phyloP scores from a whole-genome alignment of 2,329 filamentous ascomycete genomes.

The Aureobasidium mangrovei region DNA sequence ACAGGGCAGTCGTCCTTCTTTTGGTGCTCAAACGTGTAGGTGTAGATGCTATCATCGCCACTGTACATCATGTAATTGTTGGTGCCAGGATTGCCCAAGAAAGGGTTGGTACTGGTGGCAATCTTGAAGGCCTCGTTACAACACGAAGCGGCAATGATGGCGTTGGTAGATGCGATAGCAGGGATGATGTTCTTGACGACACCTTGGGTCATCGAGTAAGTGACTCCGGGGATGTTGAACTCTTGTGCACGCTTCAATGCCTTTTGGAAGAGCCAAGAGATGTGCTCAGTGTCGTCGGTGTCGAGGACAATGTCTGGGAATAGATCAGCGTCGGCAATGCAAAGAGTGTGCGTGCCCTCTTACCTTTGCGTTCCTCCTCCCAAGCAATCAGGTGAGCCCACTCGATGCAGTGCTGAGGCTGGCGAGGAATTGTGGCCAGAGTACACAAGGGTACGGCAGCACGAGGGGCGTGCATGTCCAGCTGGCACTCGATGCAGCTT shows the following conservation, averaged over 20 bases:
- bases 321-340: neutral
- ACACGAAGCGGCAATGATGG: conserved; percentile 88
- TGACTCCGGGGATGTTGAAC: conserved; percentile 86
- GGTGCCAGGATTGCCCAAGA: conserved; percentile 63
- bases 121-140: conserved; percentile 98
- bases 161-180: conserved; percentile 94
- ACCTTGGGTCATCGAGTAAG: conserved; percentile 90
- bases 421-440: conserved; percentile 87
- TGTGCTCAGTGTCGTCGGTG: conserved; percentile 93
- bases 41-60: conserved; percentile 91
- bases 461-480: conserved; percentile 97
- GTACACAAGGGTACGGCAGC: conserved; percentile 96
- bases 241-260: conserved; percentile 72
- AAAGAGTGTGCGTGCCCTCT: neutral
- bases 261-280: conserved; percentile 90
- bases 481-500: conserved; percentile 94
- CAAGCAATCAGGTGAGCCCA: conserved; percentile 98
- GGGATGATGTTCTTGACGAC: conserved; percentile 99
- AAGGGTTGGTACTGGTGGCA: conserved; percentile 70
- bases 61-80: conserved; percentile 98
- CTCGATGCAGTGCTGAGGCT: conserved; percentile 96
- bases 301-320: conserved; percentile 65
- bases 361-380: conserved; percentile 54
- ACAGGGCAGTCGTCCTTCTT: conserved; percentile 93
- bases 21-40: conserved; percentile 92